Conservation (phyloP, 495 filamentous ascomycete species). For the Sphaerosporella brunnea region DNA sequence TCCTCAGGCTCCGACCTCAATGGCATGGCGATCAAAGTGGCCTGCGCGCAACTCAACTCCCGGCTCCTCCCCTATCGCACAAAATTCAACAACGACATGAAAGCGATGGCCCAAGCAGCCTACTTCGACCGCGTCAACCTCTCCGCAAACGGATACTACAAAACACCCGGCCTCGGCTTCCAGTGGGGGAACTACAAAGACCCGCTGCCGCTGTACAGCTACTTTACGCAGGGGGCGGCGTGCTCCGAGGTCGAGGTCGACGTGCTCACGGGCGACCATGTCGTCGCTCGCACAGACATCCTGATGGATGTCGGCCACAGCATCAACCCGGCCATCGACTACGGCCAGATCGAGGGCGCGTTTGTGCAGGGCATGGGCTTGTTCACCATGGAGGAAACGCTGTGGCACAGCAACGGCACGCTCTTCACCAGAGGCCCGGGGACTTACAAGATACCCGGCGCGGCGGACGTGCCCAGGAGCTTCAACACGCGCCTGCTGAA, state of each 20-base stretch:
- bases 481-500: slow-evolving; percentile 28
- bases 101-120: slow-evolving; percentile 26
- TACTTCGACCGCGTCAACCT: slow-evolving; percentile 30
- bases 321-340: slow-evolving; percentile 32
- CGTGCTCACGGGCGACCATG: slow-evolving; percentile 28
- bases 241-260: slow-evolving; percentile 29
- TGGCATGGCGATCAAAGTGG: slow-evolving; percentile 31
- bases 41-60: slow-evolving; percentile 28
- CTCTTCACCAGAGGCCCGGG: slow-evolving; percentile 28
- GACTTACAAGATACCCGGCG: slow-evolving; percentile 31
- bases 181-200: slow-evolving; percentile 27
- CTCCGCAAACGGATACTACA: slow-evolving; percentile 29
- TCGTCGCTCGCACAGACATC: slow-evolving; percentile 28
- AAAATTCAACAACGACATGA: slow-evolving; percentile 26
- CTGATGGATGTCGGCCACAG: slow-evolving; percentile 31
- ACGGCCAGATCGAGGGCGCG: slow-evolving; percentile 31
- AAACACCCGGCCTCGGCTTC: slow-evolving; percentile 29
- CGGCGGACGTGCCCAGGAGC: slow-evolving; percentile 28
- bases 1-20: slow-evolving; percentile 31
- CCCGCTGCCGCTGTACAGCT: slow-evolving; percentile 30
- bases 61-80: slow-evolving; percentile 26
- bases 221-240: slow-evolving; percentile 30
- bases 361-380: slow-evolving; percentile 31
- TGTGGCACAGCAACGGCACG: slow-evolving; percentile 26
- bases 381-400: slow-evolving; percentile 29